These are phyloP conservation scores for Wickerhamiella parazyma DNA, from an alignment of 805 yeast species.

Conservation along the genomic window DNA sequence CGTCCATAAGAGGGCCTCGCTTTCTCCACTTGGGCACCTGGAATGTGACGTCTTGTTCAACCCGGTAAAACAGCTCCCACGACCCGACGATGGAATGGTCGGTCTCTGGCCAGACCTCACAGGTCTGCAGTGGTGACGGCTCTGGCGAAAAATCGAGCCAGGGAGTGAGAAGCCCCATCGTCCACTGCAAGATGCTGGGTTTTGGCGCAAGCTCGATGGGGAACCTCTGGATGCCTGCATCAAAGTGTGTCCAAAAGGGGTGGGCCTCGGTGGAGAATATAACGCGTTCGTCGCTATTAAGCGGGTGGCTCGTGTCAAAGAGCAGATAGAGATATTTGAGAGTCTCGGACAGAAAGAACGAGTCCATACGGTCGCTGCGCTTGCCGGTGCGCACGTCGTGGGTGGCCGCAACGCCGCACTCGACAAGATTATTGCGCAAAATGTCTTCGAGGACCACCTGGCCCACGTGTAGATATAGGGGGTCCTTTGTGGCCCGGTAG, in stretches of 20 bases:
- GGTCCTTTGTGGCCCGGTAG: conserved; percentile 75
- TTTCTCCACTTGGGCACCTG: background rate
- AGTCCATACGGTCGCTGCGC: conserved; percentile 74
- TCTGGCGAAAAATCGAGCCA: background rate
- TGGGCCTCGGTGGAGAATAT: conserved; percentile 85
- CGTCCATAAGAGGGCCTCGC: background rate
- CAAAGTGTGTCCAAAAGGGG: conserved; percentile 55
- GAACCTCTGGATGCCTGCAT: background rate
- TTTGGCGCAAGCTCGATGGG: background rate
- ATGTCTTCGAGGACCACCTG: conserved; percentile 46
- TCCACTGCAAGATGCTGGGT: background rate
- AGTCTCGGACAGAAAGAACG: conserved; percentile 79
- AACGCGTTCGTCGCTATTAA: conserved; percentile 31
- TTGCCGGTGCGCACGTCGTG: conserved; percentile 52
- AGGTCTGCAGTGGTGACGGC: background rate
- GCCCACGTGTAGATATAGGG: conserved; percentile 67
- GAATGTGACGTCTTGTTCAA: conserved; percentile 14
- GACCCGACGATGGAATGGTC: conserved; percentile 21
- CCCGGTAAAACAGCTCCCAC: conserved; percentile 23
- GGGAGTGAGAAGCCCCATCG: background rate
- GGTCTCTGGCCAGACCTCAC: background rate
- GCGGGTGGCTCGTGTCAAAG: conserved; percentile 53
- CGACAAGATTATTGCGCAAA: conserved; percentile 36
- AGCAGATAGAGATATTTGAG: conserved; percentile 67
- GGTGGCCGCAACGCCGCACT: conserved; percentile 73